Percentiles rank a stretch among this genome's conserved stretches.
Conservation (phyloP, 164 flowering plant species). For the Umbellularia californica region DNA sequence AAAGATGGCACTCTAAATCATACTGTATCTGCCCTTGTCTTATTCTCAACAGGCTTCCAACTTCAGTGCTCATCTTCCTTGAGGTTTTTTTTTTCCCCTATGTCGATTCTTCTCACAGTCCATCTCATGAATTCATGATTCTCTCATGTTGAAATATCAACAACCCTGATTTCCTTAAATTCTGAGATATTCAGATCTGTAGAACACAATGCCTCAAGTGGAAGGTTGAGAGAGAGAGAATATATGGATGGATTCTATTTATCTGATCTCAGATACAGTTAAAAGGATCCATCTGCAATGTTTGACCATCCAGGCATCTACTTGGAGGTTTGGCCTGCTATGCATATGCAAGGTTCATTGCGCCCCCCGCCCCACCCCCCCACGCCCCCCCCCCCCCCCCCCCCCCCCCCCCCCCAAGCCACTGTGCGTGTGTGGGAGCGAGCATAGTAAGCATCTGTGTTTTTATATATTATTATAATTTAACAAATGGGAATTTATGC, state of each 20-base stretch:
- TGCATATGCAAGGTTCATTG: too few relatives aligned
- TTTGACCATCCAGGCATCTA: too few relatives aligned
- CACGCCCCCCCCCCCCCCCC: too few relatives aligned
- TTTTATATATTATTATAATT: too few relatives aligned
- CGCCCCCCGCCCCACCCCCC: too few relatives aligned
- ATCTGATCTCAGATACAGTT: neutral
- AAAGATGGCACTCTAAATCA: neutral
- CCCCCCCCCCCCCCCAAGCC: too few relatives aligned
- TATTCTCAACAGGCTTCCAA: neutral
- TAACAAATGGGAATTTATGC: too few relatives aligned
- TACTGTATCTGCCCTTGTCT: neutral
- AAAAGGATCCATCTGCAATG: too few relatives aligned
- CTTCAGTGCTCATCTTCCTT: neutral
- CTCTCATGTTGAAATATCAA: neutral
- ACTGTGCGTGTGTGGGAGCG: too few relatives aligned
- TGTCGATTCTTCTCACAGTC: neutral
- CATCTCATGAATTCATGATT: neutral
- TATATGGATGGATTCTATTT: neutral
- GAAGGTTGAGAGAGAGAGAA: neutral
- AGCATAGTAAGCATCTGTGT: too few relatives aligned
- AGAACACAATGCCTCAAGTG: neutral
- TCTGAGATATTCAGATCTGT: neutral
- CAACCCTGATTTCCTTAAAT: neutral
- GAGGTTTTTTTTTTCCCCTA: too few relatives aligned
- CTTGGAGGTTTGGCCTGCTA: too few relatives aligned